Conservation (phyloP, 106 monocot species). For the Amphibolis antarctica region DNA sequence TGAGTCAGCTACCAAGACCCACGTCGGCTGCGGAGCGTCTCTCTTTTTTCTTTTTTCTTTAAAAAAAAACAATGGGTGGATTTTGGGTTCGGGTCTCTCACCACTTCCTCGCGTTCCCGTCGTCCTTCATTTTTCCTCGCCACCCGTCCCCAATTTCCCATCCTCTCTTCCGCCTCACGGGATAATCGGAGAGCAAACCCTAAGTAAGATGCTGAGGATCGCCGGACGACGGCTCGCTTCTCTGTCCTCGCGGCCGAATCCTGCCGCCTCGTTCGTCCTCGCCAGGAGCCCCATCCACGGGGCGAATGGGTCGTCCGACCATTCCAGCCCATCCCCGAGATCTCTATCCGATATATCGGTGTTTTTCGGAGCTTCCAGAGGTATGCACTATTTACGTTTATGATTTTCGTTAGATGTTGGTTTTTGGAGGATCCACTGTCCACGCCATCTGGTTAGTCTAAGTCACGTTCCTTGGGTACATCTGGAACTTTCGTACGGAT, state of each 20-base stretch:
- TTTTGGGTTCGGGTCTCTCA: too few species aligned
- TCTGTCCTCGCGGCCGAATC: slow-evolving; percentile 12
- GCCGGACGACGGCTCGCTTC: slow-evolving; percentile 30
- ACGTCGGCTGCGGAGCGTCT: too few species aligned
- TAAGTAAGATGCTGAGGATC: slow-evolving; percentile 24
- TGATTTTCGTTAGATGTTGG: neutral
- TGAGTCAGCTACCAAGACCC: too few species aligned
- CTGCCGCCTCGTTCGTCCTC: slow-evolving; percentile 6
- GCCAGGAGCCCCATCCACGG: slow-evolving; percentile 16
- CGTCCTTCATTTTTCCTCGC: too few species aligned
- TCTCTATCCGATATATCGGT: neutral
- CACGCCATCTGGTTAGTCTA: neutral
- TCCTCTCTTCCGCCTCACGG: neutral
- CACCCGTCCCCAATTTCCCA: too few species aligned
- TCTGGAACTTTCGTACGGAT: neutral
- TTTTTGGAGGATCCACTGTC: neutral
- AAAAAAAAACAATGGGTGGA: too few species aligned
- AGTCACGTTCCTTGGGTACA: neutral
- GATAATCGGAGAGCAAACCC: neutral
- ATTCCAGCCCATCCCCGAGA: neutral
- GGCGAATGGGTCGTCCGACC: neutral
- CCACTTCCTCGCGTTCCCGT: too few species aligned
- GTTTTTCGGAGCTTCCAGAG: slow-evolving; percentile 18
- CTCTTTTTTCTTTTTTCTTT: too few species aligned
- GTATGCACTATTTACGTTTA: slow-evolving; percentile 6